Conservation (phyloP, 768 basidiomycete species). For the Royoungia palumana region DNA sequence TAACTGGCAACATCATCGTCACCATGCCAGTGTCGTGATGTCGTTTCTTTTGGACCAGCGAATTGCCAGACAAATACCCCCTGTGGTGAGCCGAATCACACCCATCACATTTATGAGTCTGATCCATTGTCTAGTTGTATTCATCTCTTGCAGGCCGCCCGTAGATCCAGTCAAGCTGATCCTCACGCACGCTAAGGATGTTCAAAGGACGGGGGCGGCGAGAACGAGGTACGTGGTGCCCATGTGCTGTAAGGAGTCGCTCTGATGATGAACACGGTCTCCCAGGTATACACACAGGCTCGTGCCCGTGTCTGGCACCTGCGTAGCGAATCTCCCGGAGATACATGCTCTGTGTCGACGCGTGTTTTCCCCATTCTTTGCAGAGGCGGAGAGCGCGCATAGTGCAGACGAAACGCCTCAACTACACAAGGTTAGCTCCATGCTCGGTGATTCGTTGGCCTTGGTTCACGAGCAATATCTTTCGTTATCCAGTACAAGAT, state of each 20-base stretch:
- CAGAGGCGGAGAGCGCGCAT: slow-evolving; percentile 34
- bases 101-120: neutral
- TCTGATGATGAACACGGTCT: neutral
- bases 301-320: slow-evolving; percentile 65
- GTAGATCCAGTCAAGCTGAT: slow-evolving; percentile 74
- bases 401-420: slow-evolving; percentile 16
- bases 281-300: slow-evolving; percentile 67
- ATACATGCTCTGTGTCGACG: slow-evolving; percentile 60
- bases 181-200: slow-evolving; percentile 56
- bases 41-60: slow-evolving; percentile 36
- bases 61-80: slow-evolving; percentile 79
- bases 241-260: neutral
- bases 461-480: neutral
- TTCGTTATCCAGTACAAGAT: slow-evolving; percentile 65
- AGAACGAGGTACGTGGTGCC: slow-evolving; percentile 52
- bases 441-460: too few relatives aligned
- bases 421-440: slow-evolving; percentile 42
- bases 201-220: slow-evolving; percentile 59
- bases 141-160: slow-evolving; percentile 76
- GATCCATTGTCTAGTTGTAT: slow-evolving; percentile 50
- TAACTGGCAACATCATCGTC: neutral
- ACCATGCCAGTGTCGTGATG: neutral
- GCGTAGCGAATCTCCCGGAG: slow-evolving; percentile 65
- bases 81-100: slow-evolving; percentile 48
- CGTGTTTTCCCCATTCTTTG: slow-evolving; percentile 52